Percentiles rank a stretch among this genome's conserved stretches.
Conservation (phyloP, 106 monocot species). For the Gastrodia elata region DNA sequence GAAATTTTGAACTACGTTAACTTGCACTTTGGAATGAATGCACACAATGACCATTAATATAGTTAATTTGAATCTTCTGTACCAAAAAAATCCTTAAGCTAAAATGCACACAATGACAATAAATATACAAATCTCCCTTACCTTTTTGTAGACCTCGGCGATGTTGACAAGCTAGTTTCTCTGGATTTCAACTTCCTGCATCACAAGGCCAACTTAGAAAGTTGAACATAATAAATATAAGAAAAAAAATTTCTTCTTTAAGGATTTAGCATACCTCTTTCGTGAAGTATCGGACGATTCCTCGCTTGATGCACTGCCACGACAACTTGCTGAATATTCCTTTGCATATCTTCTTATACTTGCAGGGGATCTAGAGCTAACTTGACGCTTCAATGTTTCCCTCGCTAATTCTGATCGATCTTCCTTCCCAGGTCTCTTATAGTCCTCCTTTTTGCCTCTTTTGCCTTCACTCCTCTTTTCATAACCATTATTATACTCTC, state of each 20-base stretch:
- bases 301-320: slow-evolving; percentile 41
- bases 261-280: slow-evolving; percentile 38
- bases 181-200: slow-evolving; percentile 46
- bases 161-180: slow-evolving; percentile 34
- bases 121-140: slow-evolving; percentile 14
- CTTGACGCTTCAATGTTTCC: slow-evolving; percentile 23
- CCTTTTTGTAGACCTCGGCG: slow-evolving; percentile 58
- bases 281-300: slow-evolving; percentile 47
- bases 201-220: slow-evolving; percentile 3
- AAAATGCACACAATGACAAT: not conserved
- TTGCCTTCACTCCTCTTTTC: slow-evolving; percentile 18
- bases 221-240: not conserved
- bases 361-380: slow-evolving; percentile 47
- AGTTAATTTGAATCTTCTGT: not conserved
- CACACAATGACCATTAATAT: not conserved
- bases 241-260: not conserved
- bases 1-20: not conserved
- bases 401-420: slow-evolving; percentile 18
- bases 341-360: slow-evolving; percentile 37
- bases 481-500: slow-evolving; percentile 26
- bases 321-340: slow-evolving; percentile 24
- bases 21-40: not conserved
- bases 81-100: not conserved
- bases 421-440: slow-evolving; percentile 34
- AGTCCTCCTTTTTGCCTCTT: slow-evolving; percentile 17